A percentile compares a stretch with the other conserved stretches of the same genome.
These are phyloP conservation scores for Suillus subaureus DNA, from an alignment of 768 basidiomycete species.

Conservation along the genomic window DNA sequence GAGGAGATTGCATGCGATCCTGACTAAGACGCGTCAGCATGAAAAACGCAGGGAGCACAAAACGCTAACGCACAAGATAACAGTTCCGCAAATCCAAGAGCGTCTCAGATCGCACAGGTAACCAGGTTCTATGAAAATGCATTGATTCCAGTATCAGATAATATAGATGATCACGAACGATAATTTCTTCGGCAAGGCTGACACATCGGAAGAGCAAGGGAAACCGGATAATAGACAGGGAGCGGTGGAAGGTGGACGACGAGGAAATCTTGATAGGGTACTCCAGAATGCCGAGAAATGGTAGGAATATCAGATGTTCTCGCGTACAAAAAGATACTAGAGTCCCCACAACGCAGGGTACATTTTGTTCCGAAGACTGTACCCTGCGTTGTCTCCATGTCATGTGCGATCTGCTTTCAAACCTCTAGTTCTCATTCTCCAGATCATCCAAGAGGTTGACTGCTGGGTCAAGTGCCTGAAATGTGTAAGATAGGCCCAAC, in stretches of 20 bases:
- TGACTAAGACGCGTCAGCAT: neutral
- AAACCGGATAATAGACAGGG: neutral
- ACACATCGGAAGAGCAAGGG: neutral
- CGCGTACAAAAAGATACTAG: neutral
- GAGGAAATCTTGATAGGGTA: neutral
- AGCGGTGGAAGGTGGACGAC: neutral
- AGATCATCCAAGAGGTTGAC: neutral
- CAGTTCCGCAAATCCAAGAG: neutral
- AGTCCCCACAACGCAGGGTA: neutral
- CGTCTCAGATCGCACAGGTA: neutral
- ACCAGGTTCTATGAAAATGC: neutral
- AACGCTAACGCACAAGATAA: neutral
- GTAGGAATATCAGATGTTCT: neutral
- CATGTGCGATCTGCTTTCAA: neutral
- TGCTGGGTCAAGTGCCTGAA: neutral
- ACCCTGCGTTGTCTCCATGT: neutral
- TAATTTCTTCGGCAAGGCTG: neutral
- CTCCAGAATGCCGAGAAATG: neutral
- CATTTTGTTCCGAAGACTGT: neutral
- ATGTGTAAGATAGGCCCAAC: neutral
- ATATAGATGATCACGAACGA: neutral
- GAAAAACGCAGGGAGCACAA: neutral
- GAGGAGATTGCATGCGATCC: neutral
- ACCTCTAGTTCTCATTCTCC: neutral
- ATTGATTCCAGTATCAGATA: neutral